These are phyloP conservation scores for Apophysomyces elegans DNA, from an alignment of 371 early-diverging fungal genomes.

Conservation along the genomic window DNA sequence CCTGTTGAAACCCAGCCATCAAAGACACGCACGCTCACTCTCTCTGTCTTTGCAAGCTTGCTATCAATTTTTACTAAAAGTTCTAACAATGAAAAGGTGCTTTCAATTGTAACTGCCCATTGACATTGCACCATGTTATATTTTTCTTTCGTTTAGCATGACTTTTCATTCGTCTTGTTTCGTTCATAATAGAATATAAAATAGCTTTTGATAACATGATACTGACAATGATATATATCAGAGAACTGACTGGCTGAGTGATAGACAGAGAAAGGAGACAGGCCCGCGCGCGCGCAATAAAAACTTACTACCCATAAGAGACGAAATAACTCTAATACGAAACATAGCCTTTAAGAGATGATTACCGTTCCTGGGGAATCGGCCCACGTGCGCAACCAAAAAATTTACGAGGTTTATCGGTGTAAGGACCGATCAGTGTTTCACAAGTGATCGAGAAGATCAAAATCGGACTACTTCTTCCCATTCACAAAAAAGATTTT, in stretches of 20 bases:
- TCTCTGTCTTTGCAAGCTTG: not conserved
- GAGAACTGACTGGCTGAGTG: no score
- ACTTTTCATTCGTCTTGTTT: not conserved
- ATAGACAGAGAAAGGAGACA: no score
- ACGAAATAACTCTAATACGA: not conserved
- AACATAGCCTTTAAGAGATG: not conserved
- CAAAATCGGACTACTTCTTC: constrained; percentile 5
- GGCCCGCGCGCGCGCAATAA: not conserved
- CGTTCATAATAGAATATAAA: not conserved
- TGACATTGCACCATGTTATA: not conserved
- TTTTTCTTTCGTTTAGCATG: not conserved
- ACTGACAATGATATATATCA: not conserved
- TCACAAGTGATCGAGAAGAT: constrained; percentile 10
- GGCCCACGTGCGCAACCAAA: constrained; percentile 2
- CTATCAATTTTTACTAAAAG: not conserved
- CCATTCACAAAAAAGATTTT: not conserved
- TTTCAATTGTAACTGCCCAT: constrained; percentile 9
- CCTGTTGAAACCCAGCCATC: constrained; percentile 10
- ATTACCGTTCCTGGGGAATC: constrained; percentile 10
- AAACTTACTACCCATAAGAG: not conserved
- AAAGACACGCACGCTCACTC: not conserved
- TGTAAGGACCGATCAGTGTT: constrained; percentile 8
- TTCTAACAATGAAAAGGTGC: not conserved
- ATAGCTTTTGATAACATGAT: not conserved
- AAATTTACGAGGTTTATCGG: constrained; percentile 6